These are phyloP conservation scores for Claviceps cyperi DNA, from an alignment of 2,329 filamentous ascomycete genomes.

Conservation along the genomic window DNA sequence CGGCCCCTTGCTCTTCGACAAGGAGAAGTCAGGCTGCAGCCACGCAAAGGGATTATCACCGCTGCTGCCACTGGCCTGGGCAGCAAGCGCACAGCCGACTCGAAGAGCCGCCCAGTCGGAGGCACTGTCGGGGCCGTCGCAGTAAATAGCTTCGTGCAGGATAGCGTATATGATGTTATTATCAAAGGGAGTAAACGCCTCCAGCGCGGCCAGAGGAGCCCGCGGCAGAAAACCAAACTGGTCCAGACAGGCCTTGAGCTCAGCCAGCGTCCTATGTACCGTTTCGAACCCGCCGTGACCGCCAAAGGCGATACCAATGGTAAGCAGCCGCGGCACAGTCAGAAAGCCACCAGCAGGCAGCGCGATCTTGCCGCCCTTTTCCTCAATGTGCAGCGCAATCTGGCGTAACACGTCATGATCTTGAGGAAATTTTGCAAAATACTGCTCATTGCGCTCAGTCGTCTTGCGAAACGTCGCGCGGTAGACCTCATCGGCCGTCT, in stretches of 20 bases:
- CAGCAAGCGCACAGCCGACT: conserved; percentile 34
- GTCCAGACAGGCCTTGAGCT: conserved; percentile 57
- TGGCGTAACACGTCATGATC: conserved; percentile 55
- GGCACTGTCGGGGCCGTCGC: conserved; percentile 45
- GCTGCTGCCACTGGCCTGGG: conserved; percentile 13
- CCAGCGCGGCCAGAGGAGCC: conserved; percentile 54
- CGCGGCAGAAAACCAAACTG: conserved; percentile 63
- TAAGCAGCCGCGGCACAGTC: conserved; percentile 60
- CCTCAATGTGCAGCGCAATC: conserved; percentile 50
- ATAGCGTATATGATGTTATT: conserved; percentile 70
- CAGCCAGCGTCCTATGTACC: conserved; percentile 61
- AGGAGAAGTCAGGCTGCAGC: conserved; percentile 25
- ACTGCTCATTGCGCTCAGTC: conserved; percentile 56
- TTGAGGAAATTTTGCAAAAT: conserved; percentile 75
- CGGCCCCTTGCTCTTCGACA: conserved; percentile 23
- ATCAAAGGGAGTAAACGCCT: conserved; percentile 56
- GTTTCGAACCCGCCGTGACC: conserved; percentile 61
- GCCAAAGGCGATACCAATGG: conserved; percentile 66
- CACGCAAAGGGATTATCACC: conserved; percentile 29
- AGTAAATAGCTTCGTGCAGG: conserved; percentile 81
- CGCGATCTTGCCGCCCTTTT: conserved; percentile 33
- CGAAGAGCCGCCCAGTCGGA: conserved; percentile 65
- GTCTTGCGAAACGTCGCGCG: conserved; percentile 54
- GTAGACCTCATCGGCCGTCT: conserved; percentile 62
- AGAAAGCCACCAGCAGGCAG: conserved; percentile 61